phyloP scores from a whole-genome alignment of 768 basidiomycete species.

The Boletus huronensis region DNA sequence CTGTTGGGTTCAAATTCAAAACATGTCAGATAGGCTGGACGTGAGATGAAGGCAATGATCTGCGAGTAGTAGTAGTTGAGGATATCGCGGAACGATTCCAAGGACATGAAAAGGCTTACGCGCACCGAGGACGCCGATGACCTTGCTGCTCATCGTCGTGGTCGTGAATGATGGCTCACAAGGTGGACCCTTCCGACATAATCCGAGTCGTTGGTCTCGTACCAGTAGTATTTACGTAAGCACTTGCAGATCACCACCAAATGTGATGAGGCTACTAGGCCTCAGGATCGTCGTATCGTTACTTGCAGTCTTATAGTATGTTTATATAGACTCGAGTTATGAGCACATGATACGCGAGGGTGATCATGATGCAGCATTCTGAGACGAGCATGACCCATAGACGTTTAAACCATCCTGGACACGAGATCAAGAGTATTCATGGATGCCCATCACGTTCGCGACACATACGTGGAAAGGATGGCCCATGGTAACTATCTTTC shows the following conservation, averaged over 20 bases:
- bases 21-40: slow-evolving; percentile 2
- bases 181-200: not conserved
- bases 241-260: not conserved
- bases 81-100: not conserved
- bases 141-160: slow-evolving; percentile 23
- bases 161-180: not conserved
- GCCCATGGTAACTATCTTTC: too few species aligned
- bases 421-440: too few species aligned
- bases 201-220: not conserved
- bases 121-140: slow-evolving; percentile 31
- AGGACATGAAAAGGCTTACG: slow-evolving; percentile 15
- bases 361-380: too few species aligned
- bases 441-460: too few species aligned
- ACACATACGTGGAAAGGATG: too few species aligned
- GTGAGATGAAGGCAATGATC: slow-evolving; percentile 5
- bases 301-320: too few species aligned
- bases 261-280: too few species aligned
- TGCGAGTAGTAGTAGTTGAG: slow-evolving; percentile 12
- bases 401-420: too few species aligned
- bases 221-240: not conserved
- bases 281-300: too few species aligned
- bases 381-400: too few species aligned
- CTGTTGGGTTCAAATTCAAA: slow-evolving; percentile 41
- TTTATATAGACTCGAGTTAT: too few species aligned
- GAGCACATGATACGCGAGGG: too few species aligned